These are phyloP conservation scores for Fusarium floridanum DNA, from an alignment of 2,329 filamentous ascomycete species.

Conservation along the genomic window DNA sequence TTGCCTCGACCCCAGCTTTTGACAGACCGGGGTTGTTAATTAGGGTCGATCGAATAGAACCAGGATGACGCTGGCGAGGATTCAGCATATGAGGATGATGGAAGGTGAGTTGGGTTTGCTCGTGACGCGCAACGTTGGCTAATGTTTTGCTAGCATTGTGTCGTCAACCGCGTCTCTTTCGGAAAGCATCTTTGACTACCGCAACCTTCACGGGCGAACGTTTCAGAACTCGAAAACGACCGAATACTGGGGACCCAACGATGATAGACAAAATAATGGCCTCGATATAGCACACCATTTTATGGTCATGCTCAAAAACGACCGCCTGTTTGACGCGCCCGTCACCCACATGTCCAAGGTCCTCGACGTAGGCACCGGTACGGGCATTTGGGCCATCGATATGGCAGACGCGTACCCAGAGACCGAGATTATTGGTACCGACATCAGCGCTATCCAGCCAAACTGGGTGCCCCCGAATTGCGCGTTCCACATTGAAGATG, in stretches of 20 bases:
- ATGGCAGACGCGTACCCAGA: conserved; percentile 58
- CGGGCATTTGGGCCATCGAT: conserved; percentile 54
- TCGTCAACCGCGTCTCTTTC: conserved; percentile 50
- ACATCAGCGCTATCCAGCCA: conserved; percentile 69
- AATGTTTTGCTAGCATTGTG: conserved; percentile 20
- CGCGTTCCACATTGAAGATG: conserved; percentile 21
- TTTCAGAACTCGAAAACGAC: conserved; percentile 48
- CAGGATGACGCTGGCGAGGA: conserved; percentile 22
- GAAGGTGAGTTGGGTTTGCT: background rate
- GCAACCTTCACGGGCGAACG: conserved; percentile 49
- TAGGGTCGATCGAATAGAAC: background rate
- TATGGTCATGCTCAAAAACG: conserved; percentile 40
- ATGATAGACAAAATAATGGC: conserved; percentile 43
- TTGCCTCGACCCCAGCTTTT: background rate
- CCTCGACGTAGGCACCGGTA: conserved; percentile 23
- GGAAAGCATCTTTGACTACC: conserved; percentile 51
- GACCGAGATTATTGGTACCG: conserved; percentile 62
- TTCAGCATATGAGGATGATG: conserved; percentile 6
- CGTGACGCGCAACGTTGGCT: background rate
- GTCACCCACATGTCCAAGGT: conserved; percentile 60
- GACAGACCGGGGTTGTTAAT: background rate
- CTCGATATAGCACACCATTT: conserved; percentile 46
- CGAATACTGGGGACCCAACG: conserved; percentile 48
- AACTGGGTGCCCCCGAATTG: conserved; percentile 24
- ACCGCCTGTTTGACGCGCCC: conserved; percentile 27